Evolutionary conservation across 257 asterid genomes (phyloP), one percentile per base, ranked within the genome.

Genomic region (Gentiana dahurica): DNA sequence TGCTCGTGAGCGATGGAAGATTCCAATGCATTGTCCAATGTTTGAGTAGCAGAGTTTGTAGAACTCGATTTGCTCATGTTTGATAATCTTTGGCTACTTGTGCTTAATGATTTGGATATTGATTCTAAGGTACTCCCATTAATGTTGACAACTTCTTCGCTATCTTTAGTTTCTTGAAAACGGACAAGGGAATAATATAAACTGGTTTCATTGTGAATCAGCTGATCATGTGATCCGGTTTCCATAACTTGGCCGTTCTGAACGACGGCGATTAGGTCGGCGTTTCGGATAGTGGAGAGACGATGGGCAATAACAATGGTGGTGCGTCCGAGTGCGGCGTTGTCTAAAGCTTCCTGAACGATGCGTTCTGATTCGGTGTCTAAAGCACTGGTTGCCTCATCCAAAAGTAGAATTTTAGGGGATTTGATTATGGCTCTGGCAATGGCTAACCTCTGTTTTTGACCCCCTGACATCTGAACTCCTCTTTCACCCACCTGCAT

Each of bases 401-500:
- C 97, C 1, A 90, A 82, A 10, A 90, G 87, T 62, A 90, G 95
- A 35, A 90, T 79, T 72, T 79, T 81, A 3, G 97, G 97, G 4
- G 89, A 71, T 53, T 79, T 88, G 36, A 90, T 82, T 49, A 81
- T 59, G 59, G 97, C 97, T 74, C 97, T 80, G 3, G 97, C 97
- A 53, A 90, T 86, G 55, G 95, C 96, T 54, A 91, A 81, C 62
- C 96, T 85, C 71, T 91, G 98, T 66, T 91, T 91, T 62, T 91
- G 95, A 4, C 98, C 98, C 11, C 98, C 98, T 0, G 98, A 91
- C 81, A 91, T 71, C 56, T 91, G 98, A 41, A 83, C 80, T 5
- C 98, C 98, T 71, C 94, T 71, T 70, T 91, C 98, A 8, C 96
- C 98, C 13, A 91, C 98, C 98, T 91, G 73, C 57, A 69, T 36